phyloP scores from a whole-genome alignment of 805 yeast species.

The Monosporozyma solicola region DNA sequence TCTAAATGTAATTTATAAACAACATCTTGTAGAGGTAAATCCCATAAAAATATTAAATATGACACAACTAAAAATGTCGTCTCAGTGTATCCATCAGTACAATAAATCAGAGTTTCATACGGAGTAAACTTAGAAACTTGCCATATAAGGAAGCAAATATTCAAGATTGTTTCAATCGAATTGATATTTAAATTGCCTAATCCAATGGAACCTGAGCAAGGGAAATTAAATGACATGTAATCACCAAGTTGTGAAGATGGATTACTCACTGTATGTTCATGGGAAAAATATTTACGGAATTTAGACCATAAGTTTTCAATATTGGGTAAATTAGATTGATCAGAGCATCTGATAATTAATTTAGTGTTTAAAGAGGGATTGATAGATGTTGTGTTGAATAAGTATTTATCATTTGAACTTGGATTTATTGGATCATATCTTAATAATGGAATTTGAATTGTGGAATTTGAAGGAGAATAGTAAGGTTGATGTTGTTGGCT shows the following conservation, averaged over 20 bases:
- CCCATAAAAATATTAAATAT: constrained; percentile 61
- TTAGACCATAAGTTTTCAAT: constrained; percentile 24
- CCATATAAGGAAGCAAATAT: constrained; percentile 45
- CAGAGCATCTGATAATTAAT: constrained; percentile 43
- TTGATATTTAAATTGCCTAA: constrained; percentile 62
- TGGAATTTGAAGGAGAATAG: constrained; percentile 44
- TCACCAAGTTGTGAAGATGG: neutral
- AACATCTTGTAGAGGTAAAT: constrained; percentile 54
- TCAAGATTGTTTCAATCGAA: constrained; percentile 60
- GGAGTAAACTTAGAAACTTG: constrained; percentile 13
- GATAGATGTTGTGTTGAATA: constrained; percentile 44
- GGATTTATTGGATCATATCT: constrained; percentile 12
- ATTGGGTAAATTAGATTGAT: constrained; percentile 47
- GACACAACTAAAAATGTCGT: constrained; percentile 68
- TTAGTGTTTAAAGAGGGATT: constrained; percentile 35
- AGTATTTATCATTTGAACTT: constrained; percentile 19
- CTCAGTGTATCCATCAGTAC: constrained; percentile 91
- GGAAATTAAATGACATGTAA: constrained; percentile 44
- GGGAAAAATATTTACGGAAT: constrained; percentile 10
- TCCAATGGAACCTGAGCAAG: constrained; percentile 78
- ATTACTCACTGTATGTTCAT: neutral
- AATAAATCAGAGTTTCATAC: constrained; percentile 51
- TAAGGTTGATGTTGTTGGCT: constrained; percentile 27
- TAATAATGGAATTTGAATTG: constrained; percentile 33
- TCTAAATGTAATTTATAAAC: constrained; percentile 51